Percentiles rank a stretch among this genome's conserved stretches.
These are phyloP conservation scores for Monilinia polystroma DNA, from an alignment of 2,329 filamentous ascomycete species.

Conservation along the genomic window DNA sequence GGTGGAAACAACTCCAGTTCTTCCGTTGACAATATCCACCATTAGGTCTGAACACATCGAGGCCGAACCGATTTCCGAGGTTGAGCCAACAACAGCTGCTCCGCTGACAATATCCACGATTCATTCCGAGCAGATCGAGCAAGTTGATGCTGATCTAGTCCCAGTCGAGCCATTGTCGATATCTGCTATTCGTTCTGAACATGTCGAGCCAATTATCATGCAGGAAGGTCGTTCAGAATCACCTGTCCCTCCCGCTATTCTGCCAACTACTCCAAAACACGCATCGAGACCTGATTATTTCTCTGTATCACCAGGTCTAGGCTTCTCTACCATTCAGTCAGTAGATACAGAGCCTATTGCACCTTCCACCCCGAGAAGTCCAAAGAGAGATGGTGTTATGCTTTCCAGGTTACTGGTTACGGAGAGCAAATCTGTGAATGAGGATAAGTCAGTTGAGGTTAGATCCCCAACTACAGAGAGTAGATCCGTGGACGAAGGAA, in stretches of 20 bases:
- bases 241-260: conserved; percentile 19
- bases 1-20: conserved; percentile 11
- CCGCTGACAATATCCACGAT: conserved; percentile 40
- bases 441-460: not conserved
- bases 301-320: conserved; percentile 35
- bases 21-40: conserved; percentile 41
- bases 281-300: conserved; percentile 29
- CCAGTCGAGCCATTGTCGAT: conserved; percentile 37
- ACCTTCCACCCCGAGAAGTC: conserved; percentile 47
- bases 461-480: not conserved
- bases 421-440: conserved; percentile 3
- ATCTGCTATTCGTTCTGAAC: conserved; percentile 40
- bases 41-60: conserved; percentile 42
- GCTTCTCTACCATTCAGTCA: conserved; percentile 37
- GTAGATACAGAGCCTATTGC: conserved; percentile 38
- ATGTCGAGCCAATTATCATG: conserved; percentile 39
- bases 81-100: conserved; percentile 27
- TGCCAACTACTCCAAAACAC: conserved; percentile 1
- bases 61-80: conserved; percentile 32
- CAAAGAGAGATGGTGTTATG: conserved; percentile 56
- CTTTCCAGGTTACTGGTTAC: conserved; percentile 44
- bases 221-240: conserved; percentile 17
- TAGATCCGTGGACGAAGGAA: not conserved
- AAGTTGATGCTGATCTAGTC: conserved; percentile 28
- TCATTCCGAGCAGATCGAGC: conserved; percentile 46